A percentile compares a stretch with the other conserved stretches of the same genome.
These are phyloP conservation scores for Fusarium proliferatum DNA, from an alignment of 2,329 filamentous ascomycete genomes.

Conservation along the genomic window DNA sequence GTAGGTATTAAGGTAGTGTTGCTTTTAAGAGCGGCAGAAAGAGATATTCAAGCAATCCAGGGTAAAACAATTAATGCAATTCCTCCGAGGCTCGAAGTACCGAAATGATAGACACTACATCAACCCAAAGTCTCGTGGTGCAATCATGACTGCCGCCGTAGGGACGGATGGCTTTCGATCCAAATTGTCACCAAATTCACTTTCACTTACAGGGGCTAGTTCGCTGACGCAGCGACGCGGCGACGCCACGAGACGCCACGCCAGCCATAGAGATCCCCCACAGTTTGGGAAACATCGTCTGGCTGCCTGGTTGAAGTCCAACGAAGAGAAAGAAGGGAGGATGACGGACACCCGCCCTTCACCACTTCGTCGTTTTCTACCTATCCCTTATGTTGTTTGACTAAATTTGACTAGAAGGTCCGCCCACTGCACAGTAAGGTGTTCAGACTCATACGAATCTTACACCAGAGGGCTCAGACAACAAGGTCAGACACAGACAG, in stretches of 20 bases:
- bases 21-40: neutral
- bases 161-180: neutral
- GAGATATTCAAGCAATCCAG: neutral
- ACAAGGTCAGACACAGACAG: neutral
- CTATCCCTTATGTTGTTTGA: neutral
- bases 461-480: neutral
- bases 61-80: neutral
- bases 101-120: neutral
- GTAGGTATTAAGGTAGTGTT: neutral
- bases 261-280: conserved; percentile 28
- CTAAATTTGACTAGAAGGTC: conserved; percentile 15
- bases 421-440: neutral
- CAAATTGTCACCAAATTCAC: neutral
- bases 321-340: conserved; percentile 8
- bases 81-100: neutral
- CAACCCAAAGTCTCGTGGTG: too few species aligned
- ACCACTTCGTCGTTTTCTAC: conserved; percentile 6
- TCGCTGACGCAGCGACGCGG: conserved; percentile 26
- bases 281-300: neutral
- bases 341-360: conserved; percentile 26
- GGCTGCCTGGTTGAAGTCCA: neutral
- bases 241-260: conserved; percentile 34
- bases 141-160: neutral
- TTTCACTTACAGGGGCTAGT: conserved; percentile 21
- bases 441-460: conserved; percentile 17